Evolutionary conservation across 2,329 filamentous ascomycete genomes (phyloP).

Genomic region (Stachybotrys echinatus): DNA sequence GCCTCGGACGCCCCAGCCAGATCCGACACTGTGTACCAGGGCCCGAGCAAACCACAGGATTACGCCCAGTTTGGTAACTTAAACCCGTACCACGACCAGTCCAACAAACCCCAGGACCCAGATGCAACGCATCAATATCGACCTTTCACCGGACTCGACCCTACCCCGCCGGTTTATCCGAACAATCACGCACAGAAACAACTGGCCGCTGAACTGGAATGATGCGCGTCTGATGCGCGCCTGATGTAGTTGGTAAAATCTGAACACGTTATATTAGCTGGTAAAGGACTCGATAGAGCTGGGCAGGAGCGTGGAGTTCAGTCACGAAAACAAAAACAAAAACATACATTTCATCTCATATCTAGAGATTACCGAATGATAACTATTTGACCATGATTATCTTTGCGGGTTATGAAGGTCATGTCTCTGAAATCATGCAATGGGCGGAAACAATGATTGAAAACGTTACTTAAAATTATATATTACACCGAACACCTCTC

Average conservation of each 20-base stretch:
- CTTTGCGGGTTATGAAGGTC: too few relatives aligned
- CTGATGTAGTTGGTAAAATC: background rate
- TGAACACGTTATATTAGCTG: too few relatives aligned
- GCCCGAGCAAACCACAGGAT: constrained; percentile 12
- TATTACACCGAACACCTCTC: too few relatives aligned
- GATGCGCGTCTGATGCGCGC: background rate
- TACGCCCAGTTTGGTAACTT: constrained; percentile 12
- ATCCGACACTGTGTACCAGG: constrained; percentile 12
- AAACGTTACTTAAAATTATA: too few relatives aligned
- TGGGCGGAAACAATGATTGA: too few relatives aligned
- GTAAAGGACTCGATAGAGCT: too few relatives aligned
- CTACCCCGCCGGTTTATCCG: background rate
- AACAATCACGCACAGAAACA: background rate
- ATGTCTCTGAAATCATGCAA: too few relatives aligned
- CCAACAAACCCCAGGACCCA: background rate
- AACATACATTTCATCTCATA: too few relatives aligned
- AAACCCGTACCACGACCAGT: constrained; percentile 9
- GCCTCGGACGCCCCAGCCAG: constrained; percentile 7
- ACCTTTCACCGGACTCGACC: background rate
- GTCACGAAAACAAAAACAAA: too few relatives aligned
- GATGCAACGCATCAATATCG: constrained; percentile 1
- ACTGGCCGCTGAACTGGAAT: background rate
- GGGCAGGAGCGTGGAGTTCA: too few relatives aligned
- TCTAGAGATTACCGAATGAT: too few relatives aligned
- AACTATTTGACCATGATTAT: too few relatives aligned